A percentile compares a stretch with the other conserved stretches of the same genome.
These are phyloP conservation scores for Saprolegnia diclina DNA, from an alignment of 352 stramenopile species.

Conservation along the genomic window DNA sequence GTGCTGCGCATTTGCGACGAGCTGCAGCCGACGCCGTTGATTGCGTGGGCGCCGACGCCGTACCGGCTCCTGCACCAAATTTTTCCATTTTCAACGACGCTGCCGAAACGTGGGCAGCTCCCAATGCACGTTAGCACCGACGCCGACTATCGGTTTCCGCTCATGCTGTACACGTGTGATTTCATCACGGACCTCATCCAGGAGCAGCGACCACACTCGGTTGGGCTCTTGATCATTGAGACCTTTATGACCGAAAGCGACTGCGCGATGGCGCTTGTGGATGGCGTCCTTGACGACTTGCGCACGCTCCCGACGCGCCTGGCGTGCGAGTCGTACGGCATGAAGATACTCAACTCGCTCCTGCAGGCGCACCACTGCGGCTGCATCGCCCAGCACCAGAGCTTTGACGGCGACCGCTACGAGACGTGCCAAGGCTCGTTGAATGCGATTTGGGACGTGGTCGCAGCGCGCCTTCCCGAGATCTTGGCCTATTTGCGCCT, in stretches of 20 bases:
- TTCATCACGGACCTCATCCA: slow-evolving; percentile 73
- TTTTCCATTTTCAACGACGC: slow-evolving; percentile 31
- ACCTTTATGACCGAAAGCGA: slow-evolving; percentile 36
- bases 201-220: slow-evolving; percentile 48
- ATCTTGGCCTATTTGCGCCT: slow-evolving; percentile 39
- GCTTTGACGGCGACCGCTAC: not conserved
- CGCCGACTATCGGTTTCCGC: slow-evolving; percentile 43
- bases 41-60: slow-evolving; percentile 30
- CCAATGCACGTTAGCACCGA: not conserved
- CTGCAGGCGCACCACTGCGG: slow-evolving; percentile 64
- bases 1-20: slow-evolving; percentile 62
- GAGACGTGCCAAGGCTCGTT: slow-evolving; percentile 14
- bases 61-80: slow-evolving; percentile 50
- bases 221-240: slow-evolving; percentile 48
- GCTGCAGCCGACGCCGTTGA: slow-evolving; percentile 32
- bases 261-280: slow-evolving; percentile 37
- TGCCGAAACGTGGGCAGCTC: slow-evolving; percentile 1
- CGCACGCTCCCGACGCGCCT: slow-evolving; percentile 46
- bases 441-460: slow-evolving; percentile 51
- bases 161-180: slow-evolving; percentile 77
- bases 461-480: slow-evolving; percentile 39
- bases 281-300: slow-evolving; percentile 42
- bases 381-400: slow-evolving; percentile 39
- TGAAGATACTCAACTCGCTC: slow-evolving; percentile 77
- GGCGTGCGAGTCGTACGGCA: slow-evolving; percentile 58